Evolutionary conservation across 2,329 filamentous ascomycete genomes (phyloP).

Genomic region (Drechslerella coelobrocha): DNA sequence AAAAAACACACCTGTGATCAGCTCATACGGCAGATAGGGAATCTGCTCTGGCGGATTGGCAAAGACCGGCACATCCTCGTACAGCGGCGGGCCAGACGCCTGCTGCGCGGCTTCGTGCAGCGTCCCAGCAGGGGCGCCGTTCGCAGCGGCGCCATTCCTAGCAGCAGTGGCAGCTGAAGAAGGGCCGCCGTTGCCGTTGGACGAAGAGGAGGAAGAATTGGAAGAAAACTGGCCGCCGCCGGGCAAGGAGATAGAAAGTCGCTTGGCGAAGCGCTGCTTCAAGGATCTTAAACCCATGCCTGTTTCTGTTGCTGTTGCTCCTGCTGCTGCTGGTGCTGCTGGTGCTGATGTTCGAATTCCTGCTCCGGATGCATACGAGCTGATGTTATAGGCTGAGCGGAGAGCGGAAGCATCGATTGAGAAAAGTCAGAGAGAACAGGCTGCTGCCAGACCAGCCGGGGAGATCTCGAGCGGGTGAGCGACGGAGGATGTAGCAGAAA

Average conservation of each 20-base stretch:
- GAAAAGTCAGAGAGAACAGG: too few relatives aligned
- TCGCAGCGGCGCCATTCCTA: background rate
- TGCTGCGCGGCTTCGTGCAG: background rate
- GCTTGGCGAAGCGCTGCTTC: slow-evolving; percentile 24
- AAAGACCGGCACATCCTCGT: slow-evolving; percentile 39
- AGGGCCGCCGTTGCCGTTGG: background rate
- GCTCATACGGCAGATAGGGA: slow-evolving; percentile 32
- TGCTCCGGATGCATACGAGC: background rate
- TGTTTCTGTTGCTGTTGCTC: background rate
- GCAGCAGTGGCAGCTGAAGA: background rate
- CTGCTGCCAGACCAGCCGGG: too few relatives aligned
- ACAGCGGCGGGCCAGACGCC: slow-evolving; percentile 20
- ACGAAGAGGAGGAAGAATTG: slow-evolving; percentile 1
- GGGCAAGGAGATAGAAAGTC: slow-evolving; percentile 14
- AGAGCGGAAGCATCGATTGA: background rate
- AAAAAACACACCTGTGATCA: slow-evolving; percentile 19
- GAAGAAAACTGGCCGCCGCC: slow-evolving; percentile 1
- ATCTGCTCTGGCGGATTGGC: slow-evolving; percentile 22
- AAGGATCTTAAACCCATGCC: slow-evolving; percentile 31
- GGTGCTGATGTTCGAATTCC: background rate
- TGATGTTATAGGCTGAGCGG: too few relatives aligned
- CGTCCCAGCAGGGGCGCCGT: background rate
- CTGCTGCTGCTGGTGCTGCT: background rate
- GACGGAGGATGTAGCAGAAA: background rate
- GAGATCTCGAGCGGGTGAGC: too few relatives aligned